Conservation (phyloP, 2,329 filamentous ascomycete species). For the Xylogone sp. region DNA sequence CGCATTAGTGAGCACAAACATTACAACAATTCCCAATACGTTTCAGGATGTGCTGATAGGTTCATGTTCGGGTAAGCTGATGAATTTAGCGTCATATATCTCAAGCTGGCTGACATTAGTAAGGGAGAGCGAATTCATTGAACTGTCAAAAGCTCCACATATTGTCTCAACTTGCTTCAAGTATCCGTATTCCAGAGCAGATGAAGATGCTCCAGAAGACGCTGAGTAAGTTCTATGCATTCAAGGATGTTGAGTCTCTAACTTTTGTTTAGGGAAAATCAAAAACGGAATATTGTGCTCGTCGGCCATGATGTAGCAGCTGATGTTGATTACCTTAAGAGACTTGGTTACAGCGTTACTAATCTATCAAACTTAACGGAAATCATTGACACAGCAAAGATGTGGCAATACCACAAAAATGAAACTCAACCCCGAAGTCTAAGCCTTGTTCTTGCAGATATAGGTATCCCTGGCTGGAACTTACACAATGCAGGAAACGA, state of each 20-base stretch:
- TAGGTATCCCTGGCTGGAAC: slow-evolving; percentile 59
- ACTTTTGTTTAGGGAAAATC: neutral
- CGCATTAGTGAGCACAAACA: slow-evolving; percentile 66
- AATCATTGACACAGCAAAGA: slow-evolving; percentile 65
- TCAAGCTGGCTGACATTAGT: slow-evolving; percentile 7
- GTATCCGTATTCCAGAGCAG: slow-evolving; percentile 44
- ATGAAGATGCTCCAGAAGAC: slow-evolving; percentile 3
- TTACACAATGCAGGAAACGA: slow-evolving; percentile 91
- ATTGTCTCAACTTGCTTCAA: slow-evolving; percentile 52
- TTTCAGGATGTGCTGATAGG: slow-evolving; percentile 67
- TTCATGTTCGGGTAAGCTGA: slow-evolving; percentile 70
- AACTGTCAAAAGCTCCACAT: slow-evolving; percentile 37
- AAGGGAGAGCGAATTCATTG: slow-evolving; percentile 52
- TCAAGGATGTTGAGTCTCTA: neutral
- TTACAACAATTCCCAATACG: slow-evolving; percentile 63
- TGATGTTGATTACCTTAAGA: slow-evolving; percentile 66
- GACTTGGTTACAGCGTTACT: slow-evolving; percentile 59
- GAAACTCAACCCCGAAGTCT: slow-evolving; percentile 54
- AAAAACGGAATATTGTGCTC: slow-evolving; percentile 60
- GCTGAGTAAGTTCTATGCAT: slow-evolving; percentile 2
- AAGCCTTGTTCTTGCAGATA: slow-evolving; percentile 53
- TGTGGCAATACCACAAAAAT: slow-evolving; percentile 63
- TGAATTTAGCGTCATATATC: slow-evolving; percentile 2
- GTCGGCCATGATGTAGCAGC: slow-evolving; percentile 70
- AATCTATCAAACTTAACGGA: slow-evolving; percentile 55